Base-by-base conservation (phyloP, 495 filamentous ascomycete genomes). In the Halenospora varia region DNA sequence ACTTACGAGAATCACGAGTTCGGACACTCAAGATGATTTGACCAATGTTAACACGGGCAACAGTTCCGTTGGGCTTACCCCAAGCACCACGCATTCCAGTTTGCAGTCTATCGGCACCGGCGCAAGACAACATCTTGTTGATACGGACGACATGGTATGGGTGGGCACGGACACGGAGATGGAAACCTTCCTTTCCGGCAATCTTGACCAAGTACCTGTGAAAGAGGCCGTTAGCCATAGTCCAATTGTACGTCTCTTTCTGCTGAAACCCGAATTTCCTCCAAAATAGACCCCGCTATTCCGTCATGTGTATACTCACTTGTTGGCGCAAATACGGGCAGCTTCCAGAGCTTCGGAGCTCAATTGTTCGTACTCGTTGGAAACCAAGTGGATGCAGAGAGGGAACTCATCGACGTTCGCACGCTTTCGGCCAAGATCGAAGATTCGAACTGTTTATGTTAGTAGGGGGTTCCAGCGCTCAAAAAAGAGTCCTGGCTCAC, bases 81-180 rank as follows among this genome's bases (percentile, higher is more conserved):
- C 89, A 98, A 63, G 94, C 94, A 85, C 94, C 94, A 87, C 94
- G 94, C 94, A 98, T 98, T 78, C 94, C 94, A 62, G 94, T 97
- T 77, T 98, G 94, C 71, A 98, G 85, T 84, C 94, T 87, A 97
- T 98, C 94, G 85, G 94, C 94, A 79, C 94, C 94, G 68, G 94
- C 94, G 75, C 94, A 97, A 63, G 93, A 97, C 88, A 98, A 89
- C 94, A 98, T 97, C 85, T 98, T 98, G 89, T 98, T 98, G 90
- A 98, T 98, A 77, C 94, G 94, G 82, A 97, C 84, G 77, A 97
- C 93, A 81, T 98, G 94, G 91, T 89, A 96, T 61, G 94, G 94
- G 84, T 97, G 94, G 69, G 90, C 93, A 74, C 94, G 93, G 74
- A 98, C 88, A 68, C 94, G 92, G 69, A 98, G 80, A 78, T 98